Evolutionary conservation across 2,329 filamentous ascomycete genomes (phyloP).

Genomic region (Claviceps pazoutovae): DNA sequence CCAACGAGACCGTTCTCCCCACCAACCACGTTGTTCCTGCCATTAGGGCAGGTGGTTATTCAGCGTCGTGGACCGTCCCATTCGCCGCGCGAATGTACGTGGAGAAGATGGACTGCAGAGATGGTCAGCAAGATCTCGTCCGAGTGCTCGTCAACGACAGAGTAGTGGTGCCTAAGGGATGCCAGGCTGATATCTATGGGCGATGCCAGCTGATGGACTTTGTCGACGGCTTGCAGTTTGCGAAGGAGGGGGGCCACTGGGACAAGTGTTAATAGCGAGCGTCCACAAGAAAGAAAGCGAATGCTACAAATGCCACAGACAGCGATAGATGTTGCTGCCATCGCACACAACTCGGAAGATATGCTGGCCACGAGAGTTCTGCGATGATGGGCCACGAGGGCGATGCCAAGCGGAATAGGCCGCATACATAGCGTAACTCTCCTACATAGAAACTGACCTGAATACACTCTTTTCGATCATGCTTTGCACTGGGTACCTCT

Average conservation of each 20-base stretch:
- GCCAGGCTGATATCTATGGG: conserved; percentile 54
- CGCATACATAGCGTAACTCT: too few species aligned
- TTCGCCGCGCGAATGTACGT: conserved; percentile 74
- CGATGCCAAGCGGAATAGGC: too few species aligned
- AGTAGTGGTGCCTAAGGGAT: conserved; percentile 58
- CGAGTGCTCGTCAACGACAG: conserved; percentile 73
- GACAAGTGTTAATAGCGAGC: conserved; percentile 33
- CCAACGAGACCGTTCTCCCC: conserved; percentile 42
- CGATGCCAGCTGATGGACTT: conserved; percentile 58
- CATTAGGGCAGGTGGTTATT: conserved; percentile 49
- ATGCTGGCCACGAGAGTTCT: too few species aligned
- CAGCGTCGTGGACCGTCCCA: conserved; percentile 65
- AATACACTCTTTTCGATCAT: too few species aligned
- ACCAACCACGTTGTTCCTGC: conserved; percentile 36
- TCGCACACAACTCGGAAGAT: too few species aligned
- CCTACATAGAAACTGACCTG: too few species aligned
- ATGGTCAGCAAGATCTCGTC: conserved; percentile 50
- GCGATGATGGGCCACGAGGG: too few species aligned
- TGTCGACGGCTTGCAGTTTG: conserved; percentile 63
- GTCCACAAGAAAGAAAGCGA: not conserved
- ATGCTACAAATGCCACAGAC: not conserved
- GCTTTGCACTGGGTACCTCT: too few species aligned
- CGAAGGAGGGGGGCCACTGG: conserved; percentile 60
- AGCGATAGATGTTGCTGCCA: too few species aligned
- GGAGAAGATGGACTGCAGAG: conserved; percentile 66